These are phyloP conservation scores for Cytospora mali DNA, from an alignment of 2,329 filamentous ascomycete species.

Conservation along the genomic window DNA sequence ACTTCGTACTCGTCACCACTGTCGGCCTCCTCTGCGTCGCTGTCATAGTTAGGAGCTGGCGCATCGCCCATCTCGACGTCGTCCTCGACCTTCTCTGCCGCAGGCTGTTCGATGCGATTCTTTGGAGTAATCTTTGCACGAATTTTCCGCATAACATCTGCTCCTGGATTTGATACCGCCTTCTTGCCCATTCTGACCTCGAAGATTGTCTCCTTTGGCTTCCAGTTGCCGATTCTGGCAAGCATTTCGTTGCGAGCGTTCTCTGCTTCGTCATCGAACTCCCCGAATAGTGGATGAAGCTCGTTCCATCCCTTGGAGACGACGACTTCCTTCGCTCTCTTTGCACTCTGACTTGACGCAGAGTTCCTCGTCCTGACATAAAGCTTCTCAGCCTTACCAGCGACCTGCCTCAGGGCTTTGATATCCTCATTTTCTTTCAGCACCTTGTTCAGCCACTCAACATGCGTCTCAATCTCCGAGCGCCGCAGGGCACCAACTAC, in stretches of 20 bases:
- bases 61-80: conserved; percentile 37
- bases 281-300: conserved; percentile 79
- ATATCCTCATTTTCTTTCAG: conserved; percentile 78
- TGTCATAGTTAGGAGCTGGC: conserved; percentile 30
- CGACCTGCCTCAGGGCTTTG: conserved; percentile 68
- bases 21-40: conserved; percentile 31
- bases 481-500: conserved; percentile 77
- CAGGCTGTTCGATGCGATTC: conserved; percentile 47
- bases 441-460: conserved; percentile 83
- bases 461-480: conserved; percentile 71
- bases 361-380: conserved; percentile 89
- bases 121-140: conserved; percentile 69
- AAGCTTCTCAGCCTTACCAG: conserved; percentile 86
- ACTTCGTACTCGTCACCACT: conserved; percentile 42
- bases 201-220: conserved; percentile 93
- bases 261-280: conserved; percentile 66
- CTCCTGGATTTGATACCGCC: conserved; percentile 62
- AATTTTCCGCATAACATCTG: conserved; percentile 74
- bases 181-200: conserved; percentile 80
- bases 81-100: conserved; percentile 39
- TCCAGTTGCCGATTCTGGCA: conserved; percentile 83
- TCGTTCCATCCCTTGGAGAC: conserved; percentile 70
- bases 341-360: conserved; percentile 87
- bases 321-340: conserved; percentile 78
- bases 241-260: conserved; percentile 83